A percentile compares a stretch with the other conserved stretches of the same genome.
phyloP scores from a whole-genome alignment of 2,329 filamentous ascomycete genomes.

The Trichophyton benhamiae region DNA sequence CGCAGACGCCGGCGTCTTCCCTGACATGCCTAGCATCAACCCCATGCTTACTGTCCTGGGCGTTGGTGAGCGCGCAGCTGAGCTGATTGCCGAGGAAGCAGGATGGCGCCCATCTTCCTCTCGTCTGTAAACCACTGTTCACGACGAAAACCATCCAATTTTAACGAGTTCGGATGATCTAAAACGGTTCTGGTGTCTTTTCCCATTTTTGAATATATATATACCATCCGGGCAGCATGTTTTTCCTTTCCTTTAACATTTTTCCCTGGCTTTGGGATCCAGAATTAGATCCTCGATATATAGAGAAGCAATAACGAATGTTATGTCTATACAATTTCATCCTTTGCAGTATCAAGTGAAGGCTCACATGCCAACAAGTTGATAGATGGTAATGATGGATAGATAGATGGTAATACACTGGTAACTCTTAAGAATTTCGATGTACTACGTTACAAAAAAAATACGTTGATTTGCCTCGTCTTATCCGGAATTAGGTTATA shows the following conservation, averaged over 20 bases:
- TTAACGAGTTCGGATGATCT: background rate
- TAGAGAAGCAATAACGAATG: background rate
- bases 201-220: background rate
- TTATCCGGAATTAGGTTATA: too few species aligned
- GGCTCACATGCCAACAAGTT: too few species aligned
- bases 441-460: too few species aligned
- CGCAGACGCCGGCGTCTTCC: constrained; percentile 79
- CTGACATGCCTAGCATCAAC: constrained; percentile 75
- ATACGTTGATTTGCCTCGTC: too few species aligned
- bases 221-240: background rate
- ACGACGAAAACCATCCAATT: too few species aligned
- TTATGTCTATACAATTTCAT: background rate
- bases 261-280: background rate
- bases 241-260: background rate
- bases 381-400: too few species aligned
- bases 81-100: constrained; percentile 65
- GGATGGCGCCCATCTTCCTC: constrained; percentile 42
- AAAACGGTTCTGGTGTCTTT: background rate
- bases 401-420: too few species aligned
- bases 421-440: too few species aligned
- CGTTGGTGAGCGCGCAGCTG: constrained; percentile 71
- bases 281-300: background rate
- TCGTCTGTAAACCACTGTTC: background rate
- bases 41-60: constrained; percentile 82
- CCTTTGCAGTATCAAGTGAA: too few species aligned